Percentiles rank a stretch among this genome's conserved stretches.
Evolutionary conservation across 2,329 filamentous ascomycete genomes (phyloP).

Genomic region (Aureobasidium sp.): DNA sequence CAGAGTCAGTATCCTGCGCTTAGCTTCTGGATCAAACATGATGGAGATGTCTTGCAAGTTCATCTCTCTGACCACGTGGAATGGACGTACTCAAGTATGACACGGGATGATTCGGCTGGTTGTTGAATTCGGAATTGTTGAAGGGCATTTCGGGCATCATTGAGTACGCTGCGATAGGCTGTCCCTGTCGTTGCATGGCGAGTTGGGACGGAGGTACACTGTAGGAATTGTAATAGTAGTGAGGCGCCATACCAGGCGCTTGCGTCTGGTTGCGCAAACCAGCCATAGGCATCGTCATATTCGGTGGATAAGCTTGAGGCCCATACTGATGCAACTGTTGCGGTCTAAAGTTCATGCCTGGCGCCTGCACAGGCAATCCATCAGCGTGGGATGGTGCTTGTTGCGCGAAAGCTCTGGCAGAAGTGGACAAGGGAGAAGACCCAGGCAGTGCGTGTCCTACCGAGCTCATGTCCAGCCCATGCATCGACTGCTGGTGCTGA

Average conservation of each 20-base stretch:
- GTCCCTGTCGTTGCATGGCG: neutral
- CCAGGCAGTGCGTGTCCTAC: constrained; percentile 1
- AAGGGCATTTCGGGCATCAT: neutral
- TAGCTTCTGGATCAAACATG: neutral
- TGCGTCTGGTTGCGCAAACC: neutral
- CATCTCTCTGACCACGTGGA: too few relatives aligned
- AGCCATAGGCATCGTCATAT: neutral
- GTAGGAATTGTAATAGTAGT: neutral
- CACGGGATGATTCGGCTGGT: neutral
- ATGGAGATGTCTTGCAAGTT: too few relatives aligned
- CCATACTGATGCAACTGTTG: neutral
- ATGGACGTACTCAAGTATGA: neutral
- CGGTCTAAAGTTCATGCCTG: neutral
- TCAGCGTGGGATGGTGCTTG: neutral
- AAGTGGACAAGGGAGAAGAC: neutral
- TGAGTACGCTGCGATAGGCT: neutral
- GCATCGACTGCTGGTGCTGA: neutral
- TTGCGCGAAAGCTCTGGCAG: neutral
- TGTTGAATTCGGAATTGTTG: neutral
- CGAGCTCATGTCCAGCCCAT: constrained; percentile 7
- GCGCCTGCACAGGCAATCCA: neutral
- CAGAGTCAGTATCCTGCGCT: neutral
- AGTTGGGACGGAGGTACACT: neutral
- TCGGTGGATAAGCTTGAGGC: neutral
- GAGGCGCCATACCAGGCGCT: neutral